These are phyloP conservation scores for Candida incommunis DNA, from an alignment of 805 yeast species.

Conservation along the genomic window DNA sequence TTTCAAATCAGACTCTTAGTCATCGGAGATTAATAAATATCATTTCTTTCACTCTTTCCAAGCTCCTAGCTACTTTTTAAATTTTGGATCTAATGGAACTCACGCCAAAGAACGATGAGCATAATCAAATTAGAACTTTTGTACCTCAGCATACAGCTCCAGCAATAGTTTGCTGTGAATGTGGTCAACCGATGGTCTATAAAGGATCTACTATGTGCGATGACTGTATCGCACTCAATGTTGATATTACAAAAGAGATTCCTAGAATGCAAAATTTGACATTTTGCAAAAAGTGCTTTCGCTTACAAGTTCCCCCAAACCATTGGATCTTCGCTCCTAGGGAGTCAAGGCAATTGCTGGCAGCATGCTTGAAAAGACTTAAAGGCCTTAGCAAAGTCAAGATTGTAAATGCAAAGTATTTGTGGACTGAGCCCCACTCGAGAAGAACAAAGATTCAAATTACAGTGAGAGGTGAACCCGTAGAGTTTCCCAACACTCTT, in stretches of 20 bases:
- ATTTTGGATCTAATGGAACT: not conserved
- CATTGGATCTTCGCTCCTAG: constrained; percentile 85
- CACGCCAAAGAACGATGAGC: not conserved
- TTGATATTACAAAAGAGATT: constrained; percentile 80
- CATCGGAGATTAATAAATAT: not conserved
- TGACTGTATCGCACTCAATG: constrained; percentile 84
- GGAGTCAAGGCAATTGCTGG: constrained; percentile 79
- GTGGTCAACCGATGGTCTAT: constrained; percentile 95
- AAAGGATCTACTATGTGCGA: constrained; percentile 90
- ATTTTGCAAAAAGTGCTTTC: constrained; percentile 91
- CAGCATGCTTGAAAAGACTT: constrained; percentile 71
- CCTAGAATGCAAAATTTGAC: constrained; percentile 74
- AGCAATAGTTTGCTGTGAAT: constrained; percentile 84
- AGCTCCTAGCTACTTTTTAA: not conserved
- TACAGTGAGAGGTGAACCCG: constrained; percentile 93
- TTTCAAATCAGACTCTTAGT: not conserved
- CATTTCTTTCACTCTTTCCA: not conserved
- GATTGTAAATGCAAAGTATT: constrained; percentile 81
- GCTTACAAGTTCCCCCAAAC: constrained; percentile 82
- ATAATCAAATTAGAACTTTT: constrained; percentile 7
- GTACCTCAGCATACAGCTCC: constrained; percentile 35
- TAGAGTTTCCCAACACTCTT: constrained; percentile 54
- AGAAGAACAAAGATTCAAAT: constrained; percentile 83
- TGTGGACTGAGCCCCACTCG: constrained; percentile 99
- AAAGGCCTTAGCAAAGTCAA: constrained; percentile 73